Evolutionary conservation across 495 filamentous ascomycete species (phyloP).

Genomic region (Xylaria nigripes): DNA sequence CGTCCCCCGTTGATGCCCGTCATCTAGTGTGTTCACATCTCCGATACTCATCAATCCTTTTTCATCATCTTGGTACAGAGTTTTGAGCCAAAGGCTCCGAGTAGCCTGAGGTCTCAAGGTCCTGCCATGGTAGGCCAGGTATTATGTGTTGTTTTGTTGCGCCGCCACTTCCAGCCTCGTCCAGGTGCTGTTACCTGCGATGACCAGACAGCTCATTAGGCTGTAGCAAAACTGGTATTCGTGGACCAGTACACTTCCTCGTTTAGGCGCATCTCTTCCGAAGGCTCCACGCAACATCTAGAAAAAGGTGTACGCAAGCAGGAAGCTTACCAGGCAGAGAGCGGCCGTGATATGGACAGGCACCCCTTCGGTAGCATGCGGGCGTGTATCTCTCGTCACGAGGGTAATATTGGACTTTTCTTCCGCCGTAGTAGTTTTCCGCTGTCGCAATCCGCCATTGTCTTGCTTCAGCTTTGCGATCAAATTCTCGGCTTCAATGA

Average conservation of each 20-base stretch:
- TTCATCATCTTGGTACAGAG: not conserved
- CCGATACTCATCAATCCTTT: not conserved
- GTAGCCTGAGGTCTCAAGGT: conserved; percentile 10
- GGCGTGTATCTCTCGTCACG: conserved; percentile 46
- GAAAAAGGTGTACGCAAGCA: conserved; percentile 92
- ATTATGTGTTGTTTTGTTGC: conserved; percentile 4
- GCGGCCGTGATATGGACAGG: conserved; percentile 74
- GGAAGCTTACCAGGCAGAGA: conserved; percentile 80
- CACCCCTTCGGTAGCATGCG: conserved; percentile 64
- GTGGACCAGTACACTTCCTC: not conserved
- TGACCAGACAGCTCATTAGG: not conserved
- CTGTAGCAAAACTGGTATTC: not conserved
- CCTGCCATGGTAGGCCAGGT: not conserved
- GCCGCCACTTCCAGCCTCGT: not conserved
- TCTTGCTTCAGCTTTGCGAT: conserved; percentile 65
- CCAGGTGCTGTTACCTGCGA: not conserved
- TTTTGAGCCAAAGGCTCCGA: conserved; percentile 1
- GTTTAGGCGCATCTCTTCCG: not conserved
- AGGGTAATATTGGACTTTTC: conserved; percentile 28
- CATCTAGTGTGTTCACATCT: not conserved
- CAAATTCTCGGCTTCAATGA: conserved; percentile 66
- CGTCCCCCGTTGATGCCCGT: not conserved
- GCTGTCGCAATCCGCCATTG: conserved; percentile 58
- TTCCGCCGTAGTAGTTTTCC: conserved; percentile 50
- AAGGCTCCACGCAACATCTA: conserved; percentile 32